phyloP scores from a whole-genome alignment of 2,329 filamentous ascomycete species.

The Scedosporium dehoogii region DNA sequence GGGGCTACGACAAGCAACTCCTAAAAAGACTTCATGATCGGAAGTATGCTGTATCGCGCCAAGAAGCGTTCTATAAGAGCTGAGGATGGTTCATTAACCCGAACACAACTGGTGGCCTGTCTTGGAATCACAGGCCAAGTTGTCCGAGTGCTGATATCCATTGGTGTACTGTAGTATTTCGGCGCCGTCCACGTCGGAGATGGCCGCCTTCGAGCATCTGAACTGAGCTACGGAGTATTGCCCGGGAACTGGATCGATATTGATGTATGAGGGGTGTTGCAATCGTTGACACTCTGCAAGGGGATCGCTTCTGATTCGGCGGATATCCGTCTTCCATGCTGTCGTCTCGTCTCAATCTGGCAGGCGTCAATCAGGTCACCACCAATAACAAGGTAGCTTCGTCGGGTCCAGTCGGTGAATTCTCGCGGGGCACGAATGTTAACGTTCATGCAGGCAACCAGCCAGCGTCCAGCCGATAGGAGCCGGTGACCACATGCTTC shows the following conservation, averaged over 20 bases:
- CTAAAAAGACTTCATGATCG: too few species aligned
- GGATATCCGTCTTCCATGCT: background rate
- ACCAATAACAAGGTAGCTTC: background rate
- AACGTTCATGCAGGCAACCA: background rate
- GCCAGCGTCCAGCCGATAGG: background rate
- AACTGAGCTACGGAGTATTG: background rate
- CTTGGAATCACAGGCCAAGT: background rate
- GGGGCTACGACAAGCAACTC: too few species aligned
- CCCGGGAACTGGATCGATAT: background rate
- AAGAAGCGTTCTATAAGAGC: too few species aligned
- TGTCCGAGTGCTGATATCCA: background rate
- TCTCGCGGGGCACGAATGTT: background rate
- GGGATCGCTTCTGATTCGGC: background rate
- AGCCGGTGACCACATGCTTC: background rate
- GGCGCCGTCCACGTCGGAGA: background rate
- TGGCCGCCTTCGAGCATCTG: background rate
- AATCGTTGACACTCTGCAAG: background rate
- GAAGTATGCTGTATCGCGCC: too few species aligned
- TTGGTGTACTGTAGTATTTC: background rate
- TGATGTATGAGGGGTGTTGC: background rate
- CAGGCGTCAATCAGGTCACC: too few species aligned
- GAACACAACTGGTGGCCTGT: too few species aligned
- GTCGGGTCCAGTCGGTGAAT: background rate
- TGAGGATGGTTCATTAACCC: too few species aligned
- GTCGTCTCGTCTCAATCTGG: too few species aligned